Base-by-base conservation (phyloP, 108 stramenopile species). In the Skeletonema potamos region DNA sequence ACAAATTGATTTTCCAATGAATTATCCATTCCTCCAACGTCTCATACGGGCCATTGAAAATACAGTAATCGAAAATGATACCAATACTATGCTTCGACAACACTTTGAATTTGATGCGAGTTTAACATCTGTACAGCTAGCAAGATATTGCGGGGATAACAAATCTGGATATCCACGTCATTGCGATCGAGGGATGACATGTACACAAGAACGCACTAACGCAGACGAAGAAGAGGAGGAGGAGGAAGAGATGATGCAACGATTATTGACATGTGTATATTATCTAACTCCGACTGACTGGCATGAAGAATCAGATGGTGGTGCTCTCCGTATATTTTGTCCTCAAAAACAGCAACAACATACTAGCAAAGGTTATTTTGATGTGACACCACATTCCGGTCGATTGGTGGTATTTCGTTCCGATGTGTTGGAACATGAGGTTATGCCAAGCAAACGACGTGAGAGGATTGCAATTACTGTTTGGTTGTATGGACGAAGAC, bases 391-490 rank as follows among this genome's bases (percentile, higher is more conserved):
- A 9, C 75, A 72, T 64, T 75, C 76, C 5, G 83, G 88, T 72
- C 76, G 88, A 36, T 36, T 89, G 48, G 82, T 92, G 15, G 65
- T 86, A n/a, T 89, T 92, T 63, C 85, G 87, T 33, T 86, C 88
- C 1, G 90, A 91, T 70, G 6, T 67, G 11, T 66, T 88, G 3
- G 83, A 87, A 55, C 91, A 92, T 72, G 74, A 89, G 72, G 91
- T 92, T 15, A 51, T 85, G 59, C 88, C 88, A 13, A 84, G 81
- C 62, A 34, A 73, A 10, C 74, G 83, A 33, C 46, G 88, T 46
- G 61, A 75, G 15, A 81, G 91, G 22, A 69, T 74, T 22, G 91
- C 91, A 3, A 73, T 92, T 36, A 92, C 91, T 15, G 66, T 89
- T 22, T 92, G 91, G 91, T 74, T 89, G 6, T 92, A 88, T 72